Percentiles rank a stretch among this genome's conserved stretches.
phyloP scores from a whole-genome alignment of 805 yeast genomes.

The Saccharomycopsis microspora region DNA sequence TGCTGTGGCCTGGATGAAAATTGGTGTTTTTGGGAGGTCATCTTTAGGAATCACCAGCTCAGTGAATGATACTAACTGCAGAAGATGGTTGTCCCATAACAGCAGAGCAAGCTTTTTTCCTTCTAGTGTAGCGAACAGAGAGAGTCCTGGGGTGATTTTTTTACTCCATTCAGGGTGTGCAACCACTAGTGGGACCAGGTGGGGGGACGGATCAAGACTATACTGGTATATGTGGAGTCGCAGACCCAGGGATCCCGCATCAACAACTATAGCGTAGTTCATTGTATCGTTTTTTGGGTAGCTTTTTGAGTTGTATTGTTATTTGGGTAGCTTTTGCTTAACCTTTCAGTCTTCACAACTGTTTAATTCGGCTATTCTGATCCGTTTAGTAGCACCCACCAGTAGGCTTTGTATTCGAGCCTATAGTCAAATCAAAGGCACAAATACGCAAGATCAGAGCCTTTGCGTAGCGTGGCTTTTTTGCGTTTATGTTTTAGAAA shows the following conservation, averaged over 20 bases:
- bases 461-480: too few relatives aligned
- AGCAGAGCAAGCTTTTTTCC: conserved; percentile 24
- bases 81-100: conserved; percentile 66
- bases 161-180: conserved; percentile 59
- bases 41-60: conserved; percentile 54
- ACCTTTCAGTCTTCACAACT: not conserved
- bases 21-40: conserved; percentile 59
- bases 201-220: conserved; percentile 38
- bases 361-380: not conserved
- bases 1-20: conserved; percentile 90
- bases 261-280: conserved; percentile 76
- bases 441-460: too few relatives aligned
- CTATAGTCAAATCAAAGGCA: too few relatives aligned
- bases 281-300: not conserved
- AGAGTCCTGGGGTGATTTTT: conserved; percentile 78
- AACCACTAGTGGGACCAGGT: conserved; percentile 56
- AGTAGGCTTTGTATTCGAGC: too few relatives aligned
- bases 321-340: not conserved
- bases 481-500: too few relatives aligned
- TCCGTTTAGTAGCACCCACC: too few relatives aligned
- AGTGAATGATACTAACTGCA: conserved; percentile 57
- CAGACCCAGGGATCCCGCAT: conserved; percentile 95
- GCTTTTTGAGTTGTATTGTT: conserved; percentile 4
- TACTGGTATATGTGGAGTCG: conserved; percentile 76
- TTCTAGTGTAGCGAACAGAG: conserved; percentile 32